A percentile compares a stretch with the other conserved stretches of the same genome.
Conservation (phyloP, 805 yeast genomes). For the Starmerella vaccinii region DNA sequence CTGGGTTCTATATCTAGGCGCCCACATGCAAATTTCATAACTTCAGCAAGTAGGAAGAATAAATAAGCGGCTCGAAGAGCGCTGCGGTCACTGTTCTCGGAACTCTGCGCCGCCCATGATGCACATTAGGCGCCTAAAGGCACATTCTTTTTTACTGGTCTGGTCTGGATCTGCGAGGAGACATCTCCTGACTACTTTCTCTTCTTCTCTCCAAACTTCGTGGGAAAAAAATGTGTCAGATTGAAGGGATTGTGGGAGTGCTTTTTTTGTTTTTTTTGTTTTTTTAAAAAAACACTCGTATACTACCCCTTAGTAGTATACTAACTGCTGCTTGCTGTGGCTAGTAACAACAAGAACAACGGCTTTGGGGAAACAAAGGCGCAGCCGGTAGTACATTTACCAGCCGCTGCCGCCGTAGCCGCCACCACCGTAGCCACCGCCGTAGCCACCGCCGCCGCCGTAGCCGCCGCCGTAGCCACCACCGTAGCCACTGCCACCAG, state of each 20-base stretch:
- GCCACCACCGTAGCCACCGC: slow-evolving; percentile 26
- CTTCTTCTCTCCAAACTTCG: neutral
- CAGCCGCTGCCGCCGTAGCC: slow-evolving; percentile 7
- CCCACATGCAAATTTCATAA: slow-evolving; percentile 14
- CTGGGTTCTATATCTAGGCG: slow-evolving; percentile 11
- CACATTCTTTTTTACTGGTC: slow-evolving; percentile 14
- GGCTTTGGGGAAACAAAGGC: too few species aligned
- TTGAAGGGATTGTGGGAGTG: neutral
- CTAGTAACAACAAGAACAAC: too few species aligned
- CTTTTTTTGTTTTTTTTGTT: too few species aligned
- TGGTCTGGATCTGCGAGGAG: neutral
- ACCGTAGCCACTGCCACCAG: slow-evolving; percentile 25
- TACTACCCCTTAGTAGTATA: too few species aligned
- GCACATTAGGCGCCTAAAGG: slow-evolving; percentile 16
- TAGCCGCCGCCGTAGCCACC: slow-evolving; percentile 25
- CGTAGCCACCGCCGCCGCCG: slow-evolving; percentile 29
- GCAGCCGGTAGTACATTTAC: too few species aligned
- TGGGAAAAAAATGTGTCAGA: slow-evolving; percentile 1
- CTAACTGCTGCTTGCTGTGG: too few species aligned
- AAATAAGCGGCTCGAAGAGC: slow-evolving; percentile 13
- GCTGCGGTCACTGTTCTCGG: slow-evolving; percentile 8
- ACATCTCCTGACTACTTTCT: neutral
- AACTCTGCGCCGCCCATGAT: slow-evolving; percentile 8
- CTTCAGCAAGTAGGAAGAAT: slow-evolving; percentile 13
- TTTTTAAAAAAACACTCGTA: too few species aligned